Percentiles rank a stretch among this genome's conserved stretches.
phyloP scores from a whole-genome alignment of 1,284 basidiomycete genomes.

The Boletellus deceptivus region DNA sequence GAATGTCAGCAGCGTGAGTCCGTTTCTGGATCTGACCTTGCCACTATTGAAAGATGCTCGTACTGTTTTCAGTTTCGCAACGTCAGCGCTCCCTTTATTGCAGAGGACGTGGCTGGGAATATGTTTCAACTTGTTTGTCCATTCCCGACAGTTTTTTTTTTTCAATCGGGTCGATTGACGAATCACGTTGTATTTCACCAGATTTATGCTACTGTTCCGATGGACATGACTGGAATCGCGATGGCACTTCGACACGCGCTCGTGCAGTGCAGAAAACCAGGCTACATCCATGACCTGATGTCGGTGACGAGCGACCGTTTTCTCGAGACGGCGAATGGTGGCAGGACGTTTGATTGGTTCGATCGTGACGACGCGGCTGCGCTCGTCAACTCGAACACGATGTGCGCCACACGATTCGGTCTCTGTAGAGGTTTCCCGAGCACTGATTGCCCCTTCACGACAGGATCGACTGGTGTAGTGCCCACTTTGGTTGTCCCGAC shows the following conservation, averaged over 20 bases:
- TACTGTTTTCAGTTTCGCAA: constrained; percentile 27
- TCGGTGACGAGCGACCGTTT: constrained; percentile 29
- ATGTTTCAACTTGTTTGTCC: constrained; percentile 29
- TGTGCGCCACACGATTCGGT: constrained; percentile 19
- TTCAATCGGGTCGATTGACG: background rate
- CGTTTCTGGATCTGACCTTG: background rate
- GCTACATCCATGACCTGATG: constrained; percentile 28
- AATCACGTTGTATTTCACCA: background rate
- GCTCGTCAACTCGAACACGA: constrained; percentile 33
- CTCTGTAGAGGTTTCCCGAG: background rate
- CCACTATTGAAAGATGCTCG: background rate
- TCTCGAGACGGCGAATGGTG: constrained; percentile 24
- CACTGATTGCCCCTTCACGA: too few relatives aligned
- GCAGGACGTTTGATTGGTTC: constrained; percentile 22
- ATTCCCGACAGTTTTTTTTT: background rate
- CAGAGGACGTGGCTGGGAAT: constrained; percentile 26
- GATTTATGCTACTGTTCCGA: constrained; percentile 15
- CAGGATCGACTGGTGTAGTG: constrained; percentile 31
- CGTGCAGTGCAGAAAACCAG: constrained; percentile 14
- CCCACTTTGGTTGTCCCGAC: constrained; percentile 32
- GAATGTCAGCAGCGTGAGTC: constrained; percentile 32
- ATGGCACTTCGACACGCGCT: constrained; percentile 27
- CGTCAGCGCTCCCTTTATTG: constrained; percentile 18
- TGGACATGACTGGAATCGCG: constrained; percentile 22
- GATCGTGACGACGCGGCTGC: constrained; percentile 11